Base-by-base conservation (phyloP, 768 basidiomycete species). In the Leucosporidium yakuticum region DNA sequence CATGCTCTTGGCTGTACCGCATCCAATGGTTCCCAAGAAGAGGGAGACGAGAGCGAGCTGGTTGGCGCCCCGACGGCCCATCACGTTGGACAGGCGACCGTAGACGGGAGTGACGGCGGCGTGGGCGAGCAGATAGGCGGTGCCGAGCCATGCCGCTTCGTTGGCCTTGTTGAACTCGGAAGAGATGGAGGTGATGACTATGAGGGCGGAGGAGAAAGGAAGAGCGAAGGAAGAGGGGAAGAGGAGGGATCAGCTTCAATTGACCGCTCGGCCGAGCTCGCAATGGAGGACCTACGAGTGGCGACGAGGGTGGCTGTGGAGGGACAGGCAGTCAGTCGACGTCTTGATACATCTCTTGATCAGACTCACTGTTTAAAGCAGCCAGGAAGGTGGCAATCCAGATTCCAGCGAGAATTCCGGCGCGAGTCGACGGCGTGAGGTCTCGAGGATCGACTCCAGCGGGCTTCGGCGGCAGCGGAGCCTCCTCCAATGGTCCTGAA, bases 31-130 rank as follows among this genome's bases (percentile, higher is more conserved):
- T 36, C 93, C 94, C 69, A 85, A 82, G 15, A 90, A 88, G 81
- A 96, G 95, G 70, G 95, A 82, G 70, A 84, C 81, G 67, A 93
- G 79, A 19, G 87, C 93, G 56, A 90, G 79, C 69, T 94, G 81
- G 87, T 92, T 91, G 29, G 93, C 88, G 54, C 88, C 87, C 79
- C 88, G 89, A 62, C 94, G 84, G 12, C 80, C 80, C 59, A 78
- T 74, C 63, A 79, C 77, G 58, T 78, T 76, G 65, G 68, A 73
- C 36, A 79, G 62, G 39, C 78, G 67, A 6, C 79, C 79, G 63
- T 79, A 80, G 20, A 78, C 71, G 25, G 63, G 69, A 1, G 75
- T 75, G 53, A 71, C 74, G 73, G 59, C 76, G 55, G 44, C 39
- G 36, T 63, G 44, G 65, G 66, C 69, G 56, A 62, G 56, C 25